Evolutionary conservation across 352 stramenopile genomes (phyloP), one percentile per base, ranked within the genome.

Genomic region (Phytophthora brassicae): DNA sequence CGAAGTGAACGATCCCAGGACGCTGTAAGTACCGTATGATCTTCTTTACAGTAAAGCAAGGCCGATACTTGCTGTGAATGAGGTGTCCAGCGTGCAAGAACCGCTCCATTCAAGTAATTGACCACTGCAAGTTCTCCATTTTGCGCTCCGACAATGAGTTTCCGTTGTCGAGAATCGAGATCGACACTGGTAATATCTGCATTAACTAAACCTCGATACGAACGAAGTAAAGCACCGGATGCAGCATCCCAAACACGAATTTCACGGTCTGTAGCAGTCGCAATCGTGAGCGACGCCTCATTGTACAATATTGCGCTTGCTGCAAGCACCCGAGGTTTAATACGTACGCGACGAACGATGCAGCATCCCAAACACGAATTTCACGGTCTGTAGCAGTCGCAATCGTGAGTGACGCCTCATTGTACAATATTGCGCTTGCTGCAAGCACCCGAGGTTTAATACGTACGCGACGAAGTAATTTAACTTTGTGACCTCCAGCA

Each of bases 1-100:
- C 82, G 71, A 7, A 94, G 44, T 6, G 82, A 90, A 14, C 79
- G 79, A 29, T 94, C 84, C 84, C 82, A 92, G 1, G 84, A 91
- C 3, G 74, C 82, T 2, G 80, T 91, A 2, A 94, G 66, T 22
- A 94, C 80, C 24, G 77, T 86, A 29, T 76, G 69, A 48, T 94
- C 82, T 54, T 94, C 82, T 33, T 84, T 86, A 59, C 84, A 94
- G 57, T 90, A 94, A 2, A 87, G 56, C 17, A 94, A 36, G 9
- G 74, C 74, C 4, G 79, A 83, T 1, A 94, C 79, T 28, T 86
- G 70, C 20, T 82, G 67, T n/a, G 72, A 70, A 11, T 92, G 84
- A 3, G 78, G 75, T 12, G 77, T 81, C 77, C 81, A 94, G 7
- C 70, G 76, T 26, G 81, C 78, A 13, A 94, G 49, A 0, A 92